Percentiles rank a stretch among this genome's conserved stretches.
Evolutionary conservation across 371 early-diverging fungal species (phyloP).

Genomic region (Capniomyces stellatus): DNA sequence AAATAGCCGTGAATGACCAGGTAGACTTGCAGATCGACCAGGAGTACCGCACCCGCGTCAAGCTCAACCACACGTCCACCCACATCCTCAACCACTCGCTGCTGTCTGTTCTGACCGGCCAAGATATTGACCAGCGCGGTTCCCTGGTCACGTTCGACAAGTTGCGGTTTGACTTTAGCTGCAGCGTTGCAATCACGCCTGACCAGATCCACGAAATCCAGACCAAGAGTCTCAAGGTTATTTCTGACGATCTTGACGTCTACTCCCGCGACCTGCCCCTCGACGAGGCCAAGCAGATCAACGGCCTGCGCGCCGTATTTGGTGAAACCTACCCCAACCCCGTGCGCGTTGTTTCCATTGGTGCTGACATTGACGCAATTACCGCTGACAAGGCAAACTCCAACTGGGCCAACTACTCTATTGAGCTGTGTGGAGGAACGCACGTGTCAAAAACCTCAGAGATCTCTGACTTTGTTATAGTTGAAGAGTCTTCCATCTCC

Average conservation of each 20-base stretch:
- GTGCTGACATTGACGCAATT: slow-evolving; percentile 74
- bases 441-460: slow-evolving; percentile 89
- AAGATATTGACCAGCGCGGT: slow-evolving; percentile 85
- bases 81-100: slow-evolving; percentile 97
- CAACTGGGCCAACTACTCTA: slow-evolving; percentile 59
- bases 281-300: slow-evolving; percentile 57
- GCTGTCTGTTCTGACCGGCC: slow-evolving; percentile 51
- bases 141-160: slow-evolving; percentile 95
- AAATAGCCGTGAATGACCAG: slow-evolving; percentile 40
- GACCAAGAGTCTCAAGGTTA: slow-evolving; percentile 56
- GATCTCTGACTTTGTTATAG: slow-evolving; percentile 72
- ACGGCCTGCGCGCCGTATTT: slow-evolving; percentile 87
- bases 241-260: slow-evolving; percentile 54
- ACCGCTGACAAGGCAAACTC: slow-evolving; percentile 60
- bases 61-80: slow-evolving; percentile 96
- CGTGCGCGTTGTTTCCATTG: slow-evolving; percentile 85
- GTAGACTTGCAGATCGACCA: slow-evolving; percentile 75
- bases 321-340: slow-evolving; percentile 95
- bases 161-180: slow-evolving; percentile 93
- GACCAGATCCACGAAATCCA: slow-evolving; percentile 73
- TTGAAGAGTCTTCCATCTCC: slow-evolving; percentile 89
- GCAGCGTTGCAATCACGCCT: slow-evolving; percentile 55
- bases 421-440: slow-evolving; percentile 99
- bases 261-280: slow-evolving; percentile 77
- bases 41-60: slow-evolving; percentile 69